Percentiles rank a stretch among this genome's conserved stretches.
phyloP scores from a whole-genome alignment of 108 stramenopile species.

The Fragilariopsis cylindrus region DNA sequence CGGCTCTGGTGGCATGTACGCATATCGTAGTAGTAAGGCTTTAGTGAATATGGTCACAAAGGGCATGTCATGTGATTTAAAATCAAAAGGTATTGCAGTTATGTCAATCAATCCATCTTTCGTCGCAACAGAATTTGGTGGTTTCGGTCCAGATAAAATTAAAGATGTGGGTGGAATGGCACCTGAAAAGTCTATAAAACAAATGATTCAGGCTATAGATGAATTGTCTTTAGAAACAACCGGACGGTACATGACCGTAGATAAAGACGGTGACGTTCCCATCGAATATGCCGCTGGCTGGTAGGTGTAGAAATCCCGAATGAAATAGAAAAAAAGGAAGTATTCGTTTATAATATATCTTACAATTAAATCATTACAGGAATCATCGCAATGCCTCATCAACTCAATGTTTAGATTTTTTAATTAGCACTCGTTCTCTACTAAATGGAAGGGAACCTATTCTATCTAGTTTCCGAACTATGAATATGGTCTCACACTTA shows the following conservation, averaged over 20 bases:
- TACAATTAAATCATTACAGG: too few species aligned
- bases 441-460: too few species aligned
- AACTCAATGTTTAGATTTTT: too few species aligned
- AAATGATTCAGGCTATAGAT: constrained; percentile 33
- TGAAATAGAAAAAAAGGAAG: too few species aligned
- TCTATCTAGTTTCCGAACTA: too few species aligned
- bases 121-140: constrained; percentile 32
- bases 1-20: constrained; percentile 35
- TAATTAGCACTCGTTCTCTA: too few species aligned
- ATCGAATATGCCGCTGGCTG: not conserved
- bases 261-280: not conserved
- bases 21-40: constrained; percentile 42
- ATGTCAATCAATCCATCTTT: constrained; percentile 32
- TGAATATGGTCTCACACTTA: too few species aligned
- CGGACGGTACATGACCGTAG: constrained; percentile 6
- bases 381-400: too few species aligned
- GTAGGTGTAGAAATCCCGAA: not conserved
- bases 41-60: constrained; percentile 42
- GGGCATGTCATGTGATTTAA: constrained; percentile 32
- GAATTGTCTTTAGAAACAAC: constrained; percentile 25
- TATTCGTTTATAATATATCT: too few species aligned
- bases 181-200: constrained; percentile 16
- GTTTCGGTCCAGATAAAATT: not conserved
- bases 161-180: not conserved
- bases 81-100: constrained; percentile 23